Percentiles rank a stretch among this genome's conserved stretches.
phyloP scores from a whole-genome alignment of 169 alveolate genomes.

The Pseudocohnilembus persalinus region DNA sequence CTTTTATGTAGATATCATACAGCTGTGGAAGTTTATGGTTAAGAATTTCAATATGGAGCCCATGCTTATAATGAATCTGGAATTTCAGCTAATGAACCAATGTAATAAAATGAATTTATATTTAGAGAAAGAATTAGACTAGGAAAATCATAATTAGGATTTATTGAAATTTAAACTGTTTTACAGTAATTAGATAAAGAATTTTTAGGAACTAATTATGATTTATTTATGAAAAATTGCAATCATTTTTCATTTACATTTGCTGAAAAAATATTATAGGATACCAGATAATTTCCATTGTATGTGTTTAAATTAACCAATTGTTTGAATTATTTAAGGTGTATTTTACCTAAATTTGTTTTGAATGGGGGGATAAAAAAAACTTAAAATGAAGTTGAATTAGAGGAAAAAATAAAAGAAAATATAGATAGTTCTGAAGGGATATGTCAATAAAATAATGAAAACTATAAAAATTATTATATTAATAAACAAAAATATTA shows the following conservation, averaged over 20 bases:
- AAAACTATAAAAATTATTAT: too few species aligned
- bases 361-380: neutral
- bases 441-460: too few species aligned
- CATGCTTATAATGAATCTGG: neutral
- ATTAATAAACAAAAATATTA: too few species aligned
- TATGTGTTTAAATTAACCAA: neutral
- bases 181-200: neutral
- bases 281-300: neutral
- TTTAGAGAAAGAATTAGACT: neutral
- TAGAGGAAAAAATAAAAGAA: neutral
- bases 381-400: neutral
- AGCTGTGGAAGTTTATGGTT: neutral
- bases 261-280: neutral
- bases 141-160: neutral
- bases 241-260: neutral
- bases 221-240: neutral
- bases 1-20: neutral
- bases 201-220: neutral
- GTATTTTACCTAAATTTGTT: neutral
- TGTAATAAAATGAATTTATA: neutral
- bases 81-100: neutral
- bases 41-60: neutral
- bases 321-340: neutral
- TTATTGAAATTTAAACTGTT: neutral
- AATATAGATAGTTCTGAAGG: too few species aligned